Evolutionary conservation across 805 yeast species (phyloP), one percentile per base, ranked within the genome.

Genomic region (Suhomyces pyralidae): DNA sequence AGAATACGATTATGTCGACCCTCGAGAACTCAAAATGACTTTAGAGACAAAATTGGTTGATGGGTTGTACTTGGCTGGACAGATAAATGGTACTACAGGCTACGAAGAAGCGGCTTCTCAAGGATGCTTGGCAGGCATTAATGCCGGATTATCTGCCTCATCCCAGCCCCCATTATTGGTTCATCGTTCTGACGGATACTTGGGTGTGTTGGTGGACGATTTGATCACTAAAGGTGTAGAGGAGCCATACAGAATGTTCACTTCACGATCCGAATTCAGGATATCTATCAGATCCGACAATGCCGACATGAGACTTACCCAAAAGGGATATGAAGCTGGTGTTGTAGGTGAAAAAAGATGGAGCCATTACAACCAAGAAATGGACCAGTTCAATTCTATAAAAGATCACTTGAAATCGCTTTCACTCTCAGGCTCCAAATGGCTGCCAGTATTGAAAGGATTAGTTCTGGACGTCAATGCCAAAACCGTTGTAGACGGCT

Each of bases 61-160:
- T 9, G 97, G 97, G 0, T 69, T 94, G 36, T 94, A 72, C 66
- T 73, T 94, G 45, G 99, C 99, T 0, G 99, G 99, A 1, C 99
- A 94, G 68, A 94, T 94, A 42, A 94, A 94, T 64, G 99, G 99
- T 32, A 94, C 99, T 0, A 94, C 99, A 0, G 99, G 99, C 0
- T 94, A 94, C 62, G 99, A 94, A 71, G 99, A 94, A 66, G 99
- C 99, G 0, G 97, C 97, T 2, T 88, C 98, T 0, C 99, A 94
- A 64, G 99, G 99, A 1, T 78, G 90, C 50, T 72, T 94, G 45
- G 99, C 99, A 1, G 99, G 99, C 8, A 85, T 92, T 40, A 94
- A 94, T 67, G 97, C 99, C 0, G 97, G 97, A 0, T 72, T 90
- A 24, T 61, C 83, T 0, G 64, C 65, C 7, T 61, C 68, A 25